These are phyloP conservation scores for Sugiyamaella qingdaonensis DNA, from an alignment of 805 yeast species.

Conservation along the genomic window DNA sequence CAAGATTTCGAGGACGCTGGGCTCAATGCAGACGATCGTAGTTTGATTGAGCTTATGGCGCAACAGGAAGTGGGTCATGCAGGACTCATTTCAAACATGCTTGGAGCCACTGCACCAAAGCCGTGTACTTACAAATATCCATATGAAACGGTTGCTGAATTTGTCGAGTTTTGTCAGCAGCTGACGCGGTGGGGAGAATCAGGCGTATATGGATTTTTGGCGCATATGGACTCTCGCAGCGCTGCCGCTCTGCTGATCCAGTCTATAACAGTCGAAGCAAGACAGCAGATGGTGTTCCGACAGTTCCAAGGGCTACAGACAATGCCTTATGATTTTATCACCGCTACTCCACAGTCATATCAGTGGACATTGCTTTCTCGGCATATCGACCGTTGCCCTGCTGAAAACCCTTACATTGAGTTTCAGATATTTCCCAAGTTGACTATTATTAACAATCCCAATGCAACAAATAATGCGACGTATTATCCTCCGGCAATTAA, in stretches of 20 bases:
- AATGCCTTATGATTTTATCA: constrained; percentile 1
- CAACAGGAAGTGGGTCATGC: constrained; percentile 1
- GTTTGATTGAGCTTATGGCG: neutral
- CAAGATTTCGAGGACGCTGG: neutral
- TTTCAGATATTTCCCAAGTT: constrained; percentile 2
- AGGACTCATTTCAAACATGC: neutral
- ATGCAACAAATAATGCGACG: constrained; percentile 2
- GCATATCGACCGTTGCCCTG: constrained; percentile 1
- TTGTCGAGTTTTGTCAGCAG: neutral
- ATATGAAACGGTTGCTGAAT: constrained; percentile 1
- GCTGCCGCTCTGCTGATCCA: neutral
- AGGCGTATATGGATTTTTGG: constrained; percentile 2
- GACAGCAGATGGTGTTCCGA: constrained; percentile 2
- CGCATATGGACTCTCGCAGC: constrained; percentile 1
- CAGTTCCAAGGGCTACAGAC: neutral
- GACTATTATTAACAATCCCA: neutral
- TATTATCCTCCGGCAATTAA: constrained; percentile 1
- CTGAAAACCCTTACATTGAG: neutral
- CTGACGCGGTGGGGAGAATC: neutral
- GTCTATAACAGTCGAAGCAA: neutral
- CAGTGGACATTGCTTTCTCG: constrained; percentile 3
- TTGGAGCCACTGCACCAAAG: constrained; percentile 4
- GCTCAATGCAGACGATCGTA: neutral
- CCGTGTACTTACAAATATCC: neutral
- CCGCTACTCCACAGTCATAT: neutral